These are phyloP conservation scores for Chalaropsis ovoidea DNA, from an alignment of 2,329 filamentous ascomycete species.

Conservation along the genomic window DNA sequence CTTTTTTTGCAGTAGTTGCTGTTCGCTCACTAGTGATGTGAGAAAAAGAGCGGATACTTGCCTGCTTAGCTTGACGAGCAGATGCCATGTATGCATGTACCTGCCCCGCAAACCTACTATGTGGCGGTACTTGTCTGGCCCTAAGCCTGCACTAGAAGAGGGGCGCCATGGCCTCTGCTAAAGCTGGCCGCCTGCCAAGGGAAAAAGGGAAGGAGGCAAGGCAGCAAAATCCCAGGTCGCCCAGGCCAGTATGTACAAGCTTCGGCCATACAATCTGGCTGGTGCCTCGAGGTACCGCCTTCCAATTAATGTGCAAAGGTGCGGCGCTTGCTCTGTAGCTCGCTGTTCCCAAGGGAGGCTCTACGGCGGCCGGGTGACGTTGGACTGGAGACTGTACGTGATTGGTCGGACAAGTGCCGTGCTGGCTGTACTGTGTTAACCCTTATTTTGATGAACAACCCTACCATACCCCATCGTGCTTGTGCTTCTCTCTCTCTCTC, in stretches of 20 bases:
- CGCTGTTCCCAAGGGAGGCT: neutral
- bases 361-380: no score
- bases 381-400: no score
- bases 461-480: neutral
- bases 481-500: no score
- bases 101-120: neutral
- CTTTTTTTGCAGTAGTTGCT: constrained; percentile 6
- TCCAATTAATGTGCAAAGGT: neutral
- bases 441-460: neutral
- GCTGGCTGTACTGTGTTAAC: neutral
- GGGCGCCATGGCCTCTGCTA: neutral
- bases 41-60: constrained; percentile 13
- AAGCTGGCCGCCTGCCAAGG: neutral
- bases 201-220: neutral
- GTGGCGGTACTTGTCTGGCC: neutral
- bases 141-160: neutral
- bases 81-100: neutral
- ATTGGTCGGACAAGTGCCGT: neutral
- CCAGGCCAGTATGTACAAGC: no score
- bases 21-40: neutral
- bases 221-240: no score
- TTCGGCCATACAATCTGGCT: neutral
- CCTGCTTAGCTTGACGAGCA: neutral
- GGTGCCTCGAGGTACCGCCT: neutral
- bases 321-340: neutral